Evolutionary conservation across 805 yeast species (phyloP), one percentile per base, ranked within the genome.

Genomic region (Starmerella roubikii): DNA sequence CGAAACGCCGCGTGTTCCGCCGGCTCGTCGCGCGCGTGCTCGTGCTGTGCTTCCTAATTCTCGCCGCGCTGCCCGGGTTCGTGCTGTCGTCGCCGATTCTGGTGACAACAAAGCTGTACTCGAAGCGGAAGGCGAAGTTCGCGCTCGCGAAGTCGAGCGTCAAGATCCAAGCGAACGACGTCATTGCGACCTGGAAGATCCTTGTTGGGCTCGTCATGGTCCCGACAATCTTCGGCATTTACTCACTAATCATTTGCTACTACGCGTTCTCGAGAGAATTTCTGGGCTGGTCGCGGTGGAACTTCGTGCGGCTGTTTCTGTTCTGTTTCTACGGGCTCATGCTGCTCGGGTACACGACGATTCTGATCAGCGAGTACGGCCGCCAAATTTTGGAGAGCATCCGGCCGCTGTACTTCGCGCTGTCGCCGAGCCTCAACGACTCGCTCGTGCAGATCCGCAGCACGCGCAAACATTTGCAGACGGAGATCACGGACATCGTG

Each of bases 131-230:
- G 59, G 84, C 88, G 24, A 65, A 60, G 41, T 69, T 72, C 34
- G 98, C 97, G 0, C 66, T 91, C 44, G 86, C 85, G 10, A 77
- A 71, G 7, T 85, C 96, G 0, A 70, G 85, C 0, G 98, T 91
- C 18, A 91, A 91, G 57, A 77, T 91, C 44, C 76, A 76, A 54
- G 98, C 94, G 15, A 78, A 76, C 41, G 98, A 91, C 58, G 96
- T 91, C 20, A 72, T 91, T 43, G 97, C 97, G 2, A 86, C 97
- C 1, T 91, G 98, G 98, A 91, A 91, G 59, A 78, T 91, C 34
- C 65, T 91, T 46, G 84, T 88, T 29, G 76, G 86, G 25, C 71
- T 91, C 71, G 93, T 88, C 4, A 62, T 83, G 38, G 93, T 96
- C 0, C 98, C 98, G 2, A 57, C 83, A 30, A 63, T 91, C 22